phyloP scores from a whole-genome alignment of 1,139 yeast species.

The Yamadazyma dushanensis region DNA sequence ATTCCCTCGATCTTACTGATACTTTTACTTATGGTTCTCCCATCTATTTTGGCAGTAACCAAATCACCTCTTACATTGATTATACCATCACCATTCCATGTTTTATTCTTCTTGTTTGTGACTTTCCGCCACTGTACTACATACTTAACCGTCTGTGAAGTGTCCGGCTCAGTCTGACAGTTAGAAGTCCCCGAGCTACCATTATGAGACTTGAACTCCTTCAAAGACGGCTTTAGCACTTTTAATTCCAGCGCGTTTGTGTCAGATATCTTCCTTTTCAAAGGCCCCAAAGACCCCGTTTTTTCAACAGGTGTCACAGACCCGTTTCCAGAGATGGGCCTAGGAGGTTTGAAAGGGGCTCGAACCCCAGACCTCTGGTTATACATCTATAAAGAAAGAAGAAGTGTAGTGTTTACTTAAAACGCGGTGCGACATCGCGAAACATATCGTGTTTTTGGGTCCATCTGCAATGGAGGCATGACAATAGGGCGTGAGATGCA shows the following conservation, averaged over 20 bases:
- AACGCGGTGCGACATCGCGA: conserved; percentile 1
- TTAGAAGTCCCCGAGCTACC: too few species aligned
- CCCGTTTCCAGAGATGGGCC: conserved; percentile 8
- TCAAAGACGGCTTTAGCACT: too few species aligned
- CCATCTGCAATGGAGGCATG: background rate
- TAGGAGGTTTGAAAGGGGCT: conserved; percentile 20
- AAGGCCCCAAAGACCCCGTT: background rate
- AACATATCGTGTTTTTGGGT: background rate
- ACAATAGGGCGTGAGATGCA: background rate
- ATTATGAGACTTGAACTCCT: too few species aligned
- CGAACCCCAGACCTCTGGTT: conserved; percentile 10
- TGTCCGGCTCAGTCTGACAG: too few species aligned
- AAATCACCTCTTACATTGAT: conserved; percentile 23
- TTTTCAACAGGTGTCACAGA: background rate
- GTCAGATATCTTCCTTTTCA: background rate
- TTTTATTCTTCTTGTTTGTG: conserved; percentile 76
- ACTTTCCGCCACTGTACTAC: conserved; percentile 68
- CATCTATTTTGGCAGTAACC: conserved; percentile 15
- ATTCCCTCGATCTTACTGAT: conserved; percentile 33
- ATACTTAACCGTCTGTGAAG: conserved; percentile 2
- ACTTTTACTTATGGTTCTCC: conserved; percentile 15
- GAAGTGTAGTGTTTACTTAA: background rate
- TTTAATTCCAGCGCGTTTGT: too few species aligned
- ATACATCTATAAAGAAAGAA: conserved; percentile 6
- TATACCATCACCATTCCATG: conserved; percentile 94